These are phyloP conservation scores for Diaporthe capsici DNA, from an alignment of 2,329 filamentous ascomycete species.

Conservation along the genomic window DNA sequence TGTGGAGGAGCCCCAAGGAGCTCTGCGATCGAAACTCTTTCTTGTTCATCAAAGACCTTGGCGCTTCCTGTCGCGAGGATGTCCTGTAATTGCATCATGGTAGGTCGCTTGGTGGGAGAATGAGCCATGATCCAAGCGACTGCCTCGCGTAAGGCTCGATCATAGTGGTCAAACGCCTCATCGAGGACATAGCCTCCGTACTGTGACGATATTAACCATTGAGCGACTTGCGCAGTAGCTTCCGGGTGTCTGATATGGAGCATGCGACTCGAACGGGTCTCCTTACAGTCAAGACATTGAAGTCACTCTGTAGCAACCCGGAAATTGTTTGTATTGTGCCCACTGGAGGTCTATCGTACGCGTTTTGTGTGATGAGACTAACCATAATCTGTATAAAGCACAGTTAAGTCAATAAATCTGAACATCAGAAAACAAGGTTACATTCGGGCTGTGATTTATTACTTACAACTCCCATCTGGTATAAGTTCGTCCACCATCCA, in stretches of 20 bases:
- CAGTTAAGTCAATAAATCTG: not conserved
- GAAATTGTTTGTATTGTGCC: not conserved
- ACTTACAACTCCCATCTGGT: conserved; percentile 11
- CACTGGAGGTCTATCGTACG: not conserved
- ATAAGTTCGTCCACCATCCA: conserved; percentile 9
- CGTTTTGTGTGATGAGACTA: not conserved
- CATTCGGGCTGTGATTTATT: too few relatives aligned
- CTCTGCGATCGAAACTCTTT: not conserved
- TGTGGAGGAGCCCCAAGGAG: not conserved
- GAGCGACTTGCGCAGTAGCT: not conserved
- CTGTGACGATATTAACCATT: not conserved
- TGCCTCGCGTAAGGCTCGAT: not conserved
- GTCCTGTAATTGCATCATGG: conserved; percentile 6
- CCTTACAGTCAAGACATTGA: not conserved
- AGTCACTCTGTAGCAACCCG: not conserved
- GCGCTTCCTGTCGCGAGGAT: not conserved
- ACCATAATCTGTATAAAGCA: not conserved
- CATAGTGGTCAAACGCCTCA: not conserved
- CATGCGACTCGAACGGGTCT: too few relatives aligned
- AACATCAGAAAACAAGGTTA: accelerated
- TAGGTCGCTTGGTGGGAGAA: not conserved
- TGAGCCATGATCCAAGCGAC: conserved; percentile 4
- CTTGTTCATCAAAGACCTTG: not conserved
- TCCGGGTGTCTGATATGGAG: not conserved
- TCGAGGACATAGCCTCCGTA: conserved; percentile 9